phyloP scores from a whole-genome alignment of 176 grass and related monocot species.

The Stipa capillata region DNA sequence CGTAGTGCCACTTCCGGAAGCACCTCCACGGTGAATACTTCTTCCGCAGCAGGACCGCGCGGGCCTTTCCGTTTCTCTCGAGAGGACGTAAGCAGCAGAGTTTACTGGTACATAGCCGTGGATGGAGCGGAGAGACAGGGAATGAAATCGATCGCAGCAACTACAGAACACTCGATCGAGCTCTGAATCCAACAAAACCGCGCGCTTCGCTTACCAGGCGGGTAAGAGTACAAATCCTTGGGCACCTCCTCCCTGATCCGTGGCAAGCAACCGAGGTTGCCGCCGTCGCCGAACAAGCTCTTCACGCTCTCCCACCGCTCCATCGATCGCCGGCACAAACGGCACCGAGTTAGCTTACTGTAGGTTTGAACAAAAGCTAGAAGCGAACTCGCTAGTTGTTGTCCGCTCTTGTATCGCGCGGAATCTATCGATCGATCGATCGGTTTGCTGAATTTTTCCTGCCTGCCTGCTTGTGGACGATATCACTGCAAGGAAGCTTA shows the following conservation, averaged over 20 bases:
- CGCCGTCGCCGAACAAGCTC: slow-evolving; percentile 11
- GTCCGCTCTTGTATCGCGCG: not conserved
- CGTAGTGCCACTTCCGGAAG: slow-evolving; percentile 30
- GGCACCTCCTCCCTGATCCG: slow-evolving; percentile 3
- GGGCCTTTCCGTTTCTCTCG: not conserved
- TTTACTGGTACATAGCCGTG: too few relatives aligned
- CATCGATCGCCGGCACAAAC: slow-evolving; percentile 15
- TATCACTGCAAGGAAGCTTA: not conserved
- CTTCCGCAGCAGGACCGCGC: slow-evolving; percentile 12
- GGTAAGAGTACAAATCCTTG: slow-evolving; percentile 1
- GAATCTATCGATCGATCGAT: slow-evolving; percentile 6
- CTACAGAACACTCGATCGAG: too few relatives aligned
- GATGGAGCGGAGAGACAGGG: too few relatives aligned
- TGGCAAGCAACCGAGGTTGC: slow-evolving; percentile 23
- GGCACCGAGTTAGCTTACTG: not conserved
- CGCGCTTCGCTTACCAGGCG: not conserved
- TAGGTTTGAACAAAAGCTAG: not conserved
- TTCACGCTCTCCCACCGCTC: slow-evolving; percentile 13
- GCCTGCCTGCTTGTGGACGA: slow-evolving; percentile 16
- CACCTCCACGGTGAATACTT: slow-evolving; percentile 28
- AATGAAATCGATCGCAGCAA: too few relatives aligned
- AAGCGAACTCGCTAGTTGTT: not conserved
- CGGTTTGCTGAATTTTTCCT: not conserved
- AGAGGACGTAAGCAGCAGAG: not conserved
- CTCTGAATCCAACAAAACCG: too few relatives aligned